A percentile compares a stretch with the other conserved stretches of the same genome.
Conservation (phyloP, 495 filamentous ascomycete genomes). For the Penicillium antarcticum region DNA sequence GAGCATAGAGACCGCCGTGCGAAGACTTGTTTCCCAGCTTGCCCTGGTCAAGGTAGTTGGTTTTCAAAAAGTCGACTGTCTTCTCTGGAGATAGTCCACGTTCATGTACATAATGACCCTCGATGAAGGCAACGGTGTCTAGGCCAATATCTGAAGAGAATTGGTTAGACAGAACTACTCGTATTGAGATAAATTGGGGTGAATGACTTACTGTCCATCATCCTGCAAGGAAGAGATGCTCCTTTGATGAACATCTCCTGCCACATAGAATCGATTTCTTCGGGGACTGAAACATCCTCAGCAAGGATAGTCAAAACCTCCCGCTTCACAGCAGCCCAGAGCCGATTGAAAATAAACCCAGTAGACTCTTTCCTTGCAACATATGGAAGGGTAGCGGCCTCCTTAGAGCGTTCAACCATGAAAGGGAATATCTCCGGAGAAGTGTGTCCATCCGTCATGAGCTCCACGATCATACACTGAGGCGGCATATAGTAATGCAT, state of each 20-base stretch:
- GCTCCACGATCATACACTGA: slow-evolving; percentile 38
- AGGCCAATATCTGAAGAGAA: slow-evolving; percentile 39
- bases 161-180: neutral
- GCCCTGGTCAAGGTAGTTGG: slow-evolving; percentile 38
- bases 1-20: slow-evolving; percentile 27
- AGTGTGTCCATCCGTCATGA: slow-evolving; percentile 52
- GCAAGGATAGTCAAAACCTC: slow-evolving; percentile 44
- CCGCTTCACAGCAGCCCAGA: slow-evolving; percentile 54
- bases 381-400: slow-evolving; percentile 37
- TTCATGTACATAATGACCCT: slow-evolving; percentile 42
- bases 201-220: slow-evolving; percentile 29
- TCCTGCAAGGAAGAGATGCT: slow-evolving; percentile 20
- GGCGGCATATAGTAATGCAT: slow-evolving; percentile 51
- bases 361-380: slow-evolving; percentile 42
- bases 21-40: slow-evolving; percentile 26
- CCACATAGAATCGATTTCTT: slow-evolving; percentile 45
- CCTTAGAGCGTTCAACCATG: slow-evolving; percentile 34
- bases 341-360: slow-evolving; percentile 50
- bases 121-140: slow-evolving; percentile 48
- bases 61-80: slow-evolving; percentile 38
- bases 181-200: too few relatives aligned
- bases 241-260: slow-evolving; percentile 35
- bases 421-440: slow-evolving; percentile 39
- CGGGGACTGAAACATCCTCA: slow-evolving; percentile 42
- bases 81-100: slow-evolving; percentile 32